Base-by-base conservation (phyloP, 2,329 filamentous ascomycete species). In the Epichloe sylvatica region DNA sequence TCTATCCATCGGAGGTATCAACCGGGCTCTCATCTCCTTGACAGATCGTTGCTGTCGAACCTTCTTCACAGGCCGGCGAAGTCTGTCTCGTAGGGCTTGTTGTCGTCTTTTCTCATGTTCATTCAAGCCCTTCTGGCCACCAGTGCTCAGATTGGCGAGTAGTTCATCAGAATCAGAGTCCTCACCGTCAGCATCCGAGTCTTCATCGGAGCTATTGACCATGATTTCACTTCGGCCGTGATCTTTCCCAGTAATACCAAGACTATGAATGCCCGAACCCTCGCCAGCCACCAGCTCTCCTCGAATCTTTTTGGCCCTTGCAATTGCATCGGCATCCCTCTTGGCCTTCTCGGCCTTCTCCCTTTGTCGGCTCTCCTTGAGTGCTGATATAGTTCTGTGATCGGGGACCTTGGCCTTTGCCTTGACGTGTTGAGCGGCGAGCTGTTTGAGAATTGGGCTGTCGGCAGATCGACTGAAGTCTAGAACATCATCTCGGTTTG, bases 1-100 rank as follows among this genome's bases (percentile, higher is more conserved):
- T 15, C 80, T 75, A 37, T 88, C 84, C 68, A 98, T 84, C 56
- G 94, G 87, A 7, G 94, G 92, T 34, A 90, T 85, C 52, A 98
- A 74, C 54, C 92, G 84, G 55, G 92, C 91, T 57, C 91, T 84
- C 80, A 96, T 91, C 67, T 98, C 92, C 66, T 94, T 94, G 43
- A 84, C 80, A 15, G 89, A 91, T 46, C 91, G 80, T 54, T 83
- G 74, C 47, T 88, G 78, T 63, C 87, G 86, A 56, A 80, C 72
- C 69, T 96, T 95, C 67, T 88, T 91, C 50, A 94, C 81, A 0
- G 91, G 91, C 13, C 80, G 81, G 41, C 78, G 77, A 46, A 76
- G 73, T 59, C 79, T 72, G 55, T 77, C 65, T 40, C 71, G 76
- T 55, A 81, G 62, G 30, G 75, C 67, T 48, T 68, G 65, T 48